These are phyloP conservation scores for Curvularia sp. DNA, from an alignment of 2,329 filamentous ascomycete species.

Conservation along the genomic window DNA sequence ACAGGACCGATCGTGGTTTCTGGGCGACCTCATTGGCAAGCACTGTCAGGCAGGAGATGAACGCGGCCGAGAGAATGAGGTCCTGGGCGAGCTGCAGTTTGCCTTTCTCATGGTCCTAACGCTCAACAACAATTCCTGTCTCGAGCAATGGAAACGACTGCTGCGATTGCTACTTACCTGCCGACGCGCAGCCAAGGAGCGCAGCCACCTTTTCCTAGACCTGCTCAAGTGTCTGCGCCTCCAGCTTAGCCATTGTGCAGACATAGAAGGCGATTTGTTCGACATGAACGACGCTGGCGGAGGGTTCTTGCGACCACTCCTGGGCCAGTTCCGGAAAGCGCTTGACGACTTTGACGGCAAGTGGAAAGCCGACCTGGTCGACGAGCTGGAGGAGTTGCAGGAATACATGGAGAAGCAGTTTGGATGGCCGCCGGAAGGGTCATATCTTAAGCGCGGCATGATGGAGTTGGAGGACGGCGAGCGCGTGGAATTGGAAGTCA, in stretches of 20 bases:
- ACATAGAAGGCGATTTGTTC: conserved; percentile 67
- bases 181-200: conserved; percentile 57
- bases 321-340: conserved; percentile 60
- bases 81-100: conserved; percentile 67
- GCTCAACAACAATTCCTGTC: conserved; percentile 69
- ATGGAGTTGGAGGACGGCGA: conserved; percentile 69
- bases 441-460: conserved; percentile 63
- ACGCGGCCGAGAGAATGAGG: conserved; percentile 39
- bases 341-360: conserved; percentile 57
- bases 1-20: conserved; percentile 67
- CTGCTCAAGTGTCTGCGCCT: conserved; percentile 58
- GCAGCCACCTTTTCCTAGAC: conserved; percentile 60
- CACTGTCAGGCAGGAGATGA: conserved; percentile 45
- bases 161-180: conserved; percentile 65
- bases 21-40: conserved; percentile 60
- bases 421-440: conserved; percentile 65
- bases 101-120: conserved; percentile 68
- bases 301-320: conserved; percentile 59
- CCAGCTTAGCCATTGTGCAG: conserved; percentile 63
- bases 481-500: conserved; percentile 64
- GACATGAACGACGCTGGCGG: conserved; percentile 63
- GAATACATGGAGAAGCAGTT: conserved; percentile 61
- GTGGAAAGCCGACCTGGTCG: conserved; percentile 55
- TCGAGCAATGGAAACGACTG: conserved; percentile 70
- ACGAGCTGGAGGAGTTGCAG: conserved; percentile 63